phyloP scores from a whole-genome alignment of 2,329 filamentous ascomycete species.

The Xylariaceae sp. region DNA sequence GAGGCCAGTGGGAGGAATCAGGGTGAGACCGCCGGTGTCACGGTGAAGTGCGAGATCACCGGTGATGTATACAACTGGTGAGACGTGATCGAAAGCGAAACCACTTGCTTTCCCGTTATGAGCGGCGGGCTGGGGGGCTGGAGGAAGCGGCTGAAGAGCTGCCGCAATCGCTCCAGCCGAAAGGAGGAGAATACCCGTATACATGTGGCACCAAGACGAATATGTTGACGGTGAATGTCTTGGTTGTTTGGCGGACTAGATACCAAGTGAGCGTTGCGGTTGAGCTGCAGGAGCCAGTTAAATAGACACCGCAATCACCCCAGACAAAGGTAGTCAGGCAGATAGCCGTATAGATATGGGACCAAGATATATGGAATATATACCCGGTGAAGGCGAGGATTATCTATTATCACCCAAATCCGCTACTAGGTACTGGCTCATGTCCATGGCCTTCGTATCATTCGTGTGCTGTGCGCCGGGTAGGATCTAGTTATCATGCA shows the following conservation, averaged over 20 bases:
- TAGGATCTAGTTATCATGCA: too few relatives aligned
- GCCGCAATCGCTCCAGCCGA: conserved; percentile 6
- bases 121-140: not conserved
- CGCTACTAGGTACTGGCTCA: too few relatives aligned
- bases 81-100: conserved; percentile 9
- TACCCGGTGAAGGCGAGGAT: too few relatives aligned
- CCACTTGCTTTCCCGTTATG: conserved; percentile 2
- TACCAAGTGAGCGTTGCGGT: too few relatives aligned
- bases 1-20: conserved; percentile 48
- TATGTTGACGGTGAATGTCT: too few relatives aligned
- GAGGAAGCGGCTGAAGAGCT: conserved; percentile 17
- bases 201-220: conserved; percentile 3
- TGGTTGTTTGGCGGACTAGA: too few relatives aligned
- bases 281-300: not conserved
- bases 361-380: not conserved
- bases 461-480: too few relatives aligned
- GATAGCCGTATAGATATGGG: not conserved
- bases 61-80: conserved; percentile 40
- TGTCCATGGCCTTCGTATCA: too few relatives aligned
- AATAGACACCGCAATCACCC: not conserved
- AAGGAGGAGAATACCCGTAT: conserved; percentile 4
- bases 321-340: not conserved
- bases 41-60: conserved; percentile 35
- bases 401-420: too few relatives aligned
- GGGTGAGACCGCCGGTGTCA: conserved; percentile 45